Conservation (phyloP, 129 eudicot genomes). For the Silybum marianum region DNA sequence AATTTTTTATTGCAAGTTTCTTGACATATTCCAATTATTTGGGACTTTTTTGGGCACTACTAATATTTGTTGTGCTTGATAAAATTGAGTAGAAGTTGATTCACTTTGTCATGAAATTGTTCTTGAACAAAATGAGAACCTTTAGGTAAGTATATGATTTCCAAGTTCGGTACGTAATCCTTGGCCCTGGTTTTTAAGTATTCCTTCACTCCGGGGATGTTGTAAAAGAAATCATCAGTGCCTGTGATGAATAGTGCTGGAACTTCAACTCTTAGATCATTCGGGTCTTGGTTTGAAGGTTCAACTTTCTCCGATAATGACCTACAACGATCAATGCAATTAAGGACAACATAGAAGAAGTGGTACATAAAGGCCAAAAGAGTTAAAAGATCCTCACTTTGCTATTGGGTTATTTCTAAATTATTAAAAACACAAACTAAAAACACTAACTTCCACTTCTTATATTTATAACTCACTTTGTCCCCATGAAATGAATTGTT, state of each 20-base stretch:
- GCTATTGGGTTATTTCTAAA: background rate
- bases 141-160: constrained; percentile 1
- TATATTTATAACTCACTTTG: no score
- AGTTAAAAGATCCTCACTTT: background rate
- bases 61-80: background rate
- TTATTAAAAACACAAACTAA: background rate
- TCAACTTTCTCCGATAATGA: background rate
- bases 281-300: background rate
- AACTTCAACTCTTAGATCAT: background rate
- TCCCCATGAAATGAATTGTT: background rate
- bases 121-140: constrained; percentile 22
- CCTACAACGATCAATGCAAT: background rate
- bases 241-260: constrained; percentile 1
- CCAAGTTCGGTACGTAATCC: background rate
- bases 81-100: background rate
- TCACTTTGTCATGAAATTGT: constrained; percentile 17
- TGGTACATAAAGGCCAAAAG: background rate
- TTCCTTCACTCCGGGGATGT: background rate
- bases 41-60: background rate
- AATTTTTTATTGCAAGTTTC: background rate
- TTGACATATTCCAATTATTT: background rate
- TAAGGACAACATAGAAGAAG: background rate
- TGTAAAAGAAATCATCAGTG: background rate
- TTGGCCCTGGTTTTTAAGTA: background rate
- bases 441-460: background rate